phyloP scores from a whole-genome alignment of 108 stramenopile species.

The Cyclotella atomus region DNA sequence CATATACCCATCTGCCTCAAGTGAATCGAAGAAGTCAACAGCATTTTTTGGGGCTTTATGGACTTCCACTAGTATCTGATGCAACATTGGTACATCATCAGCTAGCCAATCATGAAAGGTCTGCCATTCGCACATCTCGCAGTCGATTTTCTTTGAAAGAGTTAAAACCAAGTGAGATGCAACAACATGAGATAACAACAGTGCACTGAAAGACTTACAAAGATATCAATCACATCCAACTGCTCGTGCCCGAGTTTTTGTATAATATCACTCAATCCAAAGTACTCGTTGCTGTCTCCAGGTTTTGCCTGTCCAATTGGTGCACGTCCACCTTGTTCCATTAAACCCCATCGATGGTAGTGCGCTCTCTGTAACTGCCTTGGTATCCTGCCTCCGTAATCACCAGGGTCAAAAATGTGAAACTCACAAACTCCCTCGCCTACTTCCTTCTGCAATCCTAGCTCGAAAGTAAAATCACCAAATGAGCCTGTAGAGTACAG shows the following conservation, averaged over 20 bases:
- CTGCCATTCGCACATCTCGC: slow-evolving; percentile 68
- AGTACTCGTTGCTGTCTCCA: background rate
- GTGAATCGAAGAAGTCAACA: slow-evolving; percentile 47
- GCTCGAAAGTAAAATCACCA: slow-evolving; percentile 41
- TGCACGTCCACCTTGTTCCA: slow-evolving; percentile 29
- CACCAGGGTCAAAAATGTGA: slow-evolving; percentile 64
- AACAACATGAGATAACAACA: background rate
- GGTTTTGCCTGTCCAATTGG: background rate
- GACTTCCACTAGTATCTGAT: slow-evolving; percentile 48
- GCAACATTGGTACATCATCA: slow-evolving; percentile 27
- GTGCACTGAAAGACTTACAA: slow-evolving; percentile 15
- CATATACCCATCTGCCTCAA: slow-evolving; percentile 52
- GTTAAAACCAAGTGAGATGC: background rate
- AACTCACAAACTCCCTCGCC: slow-evolving; percentile 58
- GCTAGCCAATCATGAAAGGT: slow-evolving; percentile 42
- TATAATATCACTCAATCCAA: slow-evolving; percentile 45
- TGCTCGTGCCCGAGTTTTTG: slow-evolving; percentile 58
- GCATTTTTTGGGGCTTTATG: slow-evolving; percentile 36
- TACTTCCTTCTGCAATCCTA: slow-evolving; percentile 36
- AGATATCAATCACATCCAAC: slow-evolving; percentile 58
- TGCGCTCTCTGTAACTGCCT: slow-evolving; percentile 41
- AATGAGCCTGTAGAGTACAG: too few species aligned
- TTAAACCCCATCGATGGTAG: slow-evolving; percentile 66
- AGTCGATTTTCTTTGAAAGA: slow-evolving; percentile 54
- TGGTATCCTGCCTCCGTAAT: slow-evolving; percentile 32